Conservation (phyloP, 2,329 filamentous ascomycete genomes). For the Coniosporium tulheliwenetii region DNA sequence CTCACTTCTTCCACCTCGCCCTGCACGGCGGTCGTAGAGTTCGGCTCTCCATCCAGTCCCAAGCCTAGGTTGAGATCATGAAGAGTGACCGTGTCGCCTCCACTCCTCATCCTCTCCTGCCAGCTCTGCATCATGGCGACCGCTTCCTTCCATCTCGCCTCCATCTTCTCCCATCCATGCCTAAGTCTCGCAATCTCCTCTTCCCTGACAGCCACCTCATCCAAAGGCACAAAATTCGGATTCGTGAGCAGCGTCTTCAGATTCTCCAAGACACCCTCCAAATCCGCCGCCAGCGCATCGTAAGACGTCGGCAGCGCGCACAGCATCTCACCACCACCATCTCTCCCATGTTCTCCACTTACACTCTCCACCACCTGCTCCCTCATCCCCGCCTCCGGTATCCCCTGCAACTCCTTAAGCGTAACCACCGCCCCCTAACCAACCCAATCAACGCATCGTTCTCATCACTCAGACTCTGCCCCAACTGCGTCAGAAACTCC, state of each 20-base stretch:
- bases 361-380: constrained; percentile 4
- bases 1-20: too few species aligned
- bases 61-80: constrained; percentile 46
- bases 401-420: constrained; percentile 47
- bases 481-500: constrained; percentile 73
- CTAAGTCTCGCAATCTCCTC: constrained; percentile 75
- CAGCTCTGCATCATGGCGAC: constrained; percentile 84
- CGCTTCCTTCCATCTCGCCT: constrained; percentile 76
- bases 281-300: constrained; percentile 53
- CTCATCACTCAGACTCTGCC: constrained; percentile 73
- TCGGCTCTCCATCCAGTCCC: constrained; percentile 33
- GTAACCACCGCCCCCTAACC: constrained; percentile 56
- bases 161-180: constrained; percentile 87
- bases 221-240: constrained; percentile 87
- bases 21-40: too few species aligned
- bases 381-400: constrained; percentile 17
- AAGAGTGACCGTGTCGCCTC: constrained; percentile 51
- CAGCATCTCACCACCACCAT: constrained; percentile 15
- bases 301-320: constrained; percentile 42
- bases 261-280: constrained; percentile 66
- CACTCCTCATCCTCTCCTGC: constrained; percentile 64
- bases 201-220: constrained; percentile 85
- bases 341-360: constrained; percentile 14
- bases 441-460: constrained; percentile 70
- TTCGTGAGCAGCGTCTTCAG: constrained; percentile 78